Evolutionary conservation across 805 yeast genomes (phyloP).

Genomic region (Ogataea degrootiae): DNA sequence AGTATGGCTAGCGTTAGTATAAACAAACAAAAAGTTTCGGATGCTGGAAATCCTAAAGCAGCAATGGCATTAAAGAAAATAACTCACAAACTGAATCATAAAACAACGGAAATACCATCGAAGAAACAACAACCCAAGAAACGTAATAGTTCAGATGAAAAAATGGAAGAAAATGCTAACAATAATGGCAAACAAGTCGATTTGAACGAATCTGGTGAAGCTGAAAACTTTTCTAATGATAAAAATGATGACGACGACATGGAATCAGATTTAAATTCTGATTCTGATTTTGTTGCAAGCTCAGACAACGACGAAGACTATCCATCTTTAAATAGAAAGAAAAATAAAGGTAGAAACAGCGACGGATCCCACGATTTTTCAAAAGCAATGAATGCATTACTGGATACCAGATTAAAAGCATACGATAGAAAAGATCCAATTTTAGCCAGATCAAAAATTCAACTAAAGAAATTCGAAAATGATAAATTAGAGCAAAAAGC

Average conservation of each 20-base stretch:
- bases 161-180: slow-evolving; percentile 17
- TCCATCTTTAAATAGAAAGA: slow-evolving; percentile 31
- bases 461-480: slow-evolving; percentile 66
- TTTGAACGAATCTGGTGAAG: slow-evolving; percentile 12
- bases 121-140: background rate
- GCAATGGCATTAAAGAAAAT: background rate
- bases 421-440: slow-evolving; percentile 88
- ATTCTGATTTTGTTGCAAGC: background rate
- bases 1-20: background rate
- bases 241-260: slow-evolving; percentile 16
- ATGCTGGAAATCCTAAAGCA: background rate
- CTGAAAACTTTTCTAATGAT: slow-evolving; percentile 15
- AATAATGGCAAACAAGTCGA: slow-evolving; percentile 17
- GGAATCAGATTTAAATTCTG: slow-evolving; percentile 3
- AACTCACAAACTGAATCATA: too few relatives aligned
- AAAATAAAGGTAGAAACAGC: slow-evolving; percentile 53
- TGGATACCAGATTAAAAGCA: slow-evolving; percentile 82
- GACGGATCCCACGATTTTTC: slow-evolving; percentile 80
- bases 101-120: too few relatives aligned
- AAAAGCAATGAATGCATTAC: slow-evolving; percentile 74
- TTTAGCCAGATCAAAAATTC: slow-evolving; percentile 73
- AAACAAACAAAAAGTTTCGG: slow-evolving; percentile 1
- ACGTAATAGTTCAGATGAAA: slow-evolving; percentile 4
- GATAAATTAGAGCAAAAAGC: slow-evolving; percentile 85
- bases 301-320: slow-evolving; percentile 17